Evolutionary conservation across 1,284 basidiomycete species (phyloP), one percentile per base, ranked within the genome.

Genomic region (Porogramme epimiltina): DNA sequence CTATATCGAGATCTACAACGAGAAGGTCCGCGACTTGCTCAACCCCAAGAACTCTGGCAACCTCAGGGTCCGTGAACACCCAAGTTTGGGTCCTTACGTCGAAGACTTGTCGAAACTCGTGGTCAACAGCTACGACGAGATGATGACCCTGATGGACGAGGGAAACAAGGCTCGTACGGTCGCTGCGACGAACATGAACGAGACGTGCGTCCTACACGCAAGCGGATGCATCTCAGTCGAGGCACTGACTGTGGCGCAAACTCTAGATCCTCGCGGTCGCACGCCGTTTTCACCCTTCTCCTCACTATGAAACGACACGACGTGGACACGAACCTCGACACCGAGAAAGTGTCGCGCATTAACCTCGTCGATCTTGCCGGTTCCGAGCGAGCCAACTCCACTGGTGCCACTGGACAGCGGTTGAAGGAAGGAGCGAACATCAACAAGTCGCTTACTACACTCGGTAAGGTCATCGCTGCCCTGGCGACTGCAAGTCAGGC

Each of bases 171-270:
- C 93, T 40, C 80, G 96, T 42, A 98, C 96, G 22, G 95, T 99
- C 10, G 97, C 97, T 10, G 96, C 97, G 19, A 99, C 97, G 20
- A 93, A 97, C 72, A 99, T 99, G 97, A 99, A 99, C 73, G 97
- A 99, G 75, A 98, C 97, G 74, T 90, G 65, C 60, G 85, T 75
- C 24, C 37, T 6, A 8, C 13, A 10, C 28, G 40, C 24, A 24
- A 19, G n/a, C 23, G 18, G 16, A 16, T 37, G 5, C 34, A n/a
- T 4, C 16, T n/a, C 9, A 10, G 11, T 34, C 19, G 18, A 6
- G 28, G 18, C 41, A 28, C 26, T 45, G 43, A 42, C 40, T 18
- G 16, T 55, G 23, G n/a, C 25, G 50, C 41, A 18, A 25, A 38
- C 25, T 43, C 42, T 42, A 90, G 87, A 22, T 98, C 95, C 4